A percentile compares a stretch with the other conserved stretches of the same genome.
phyloP scores from a whole-genome alignment of 2,329 filamentous ascomycete species.

The Fusarium siculi region DNA sequence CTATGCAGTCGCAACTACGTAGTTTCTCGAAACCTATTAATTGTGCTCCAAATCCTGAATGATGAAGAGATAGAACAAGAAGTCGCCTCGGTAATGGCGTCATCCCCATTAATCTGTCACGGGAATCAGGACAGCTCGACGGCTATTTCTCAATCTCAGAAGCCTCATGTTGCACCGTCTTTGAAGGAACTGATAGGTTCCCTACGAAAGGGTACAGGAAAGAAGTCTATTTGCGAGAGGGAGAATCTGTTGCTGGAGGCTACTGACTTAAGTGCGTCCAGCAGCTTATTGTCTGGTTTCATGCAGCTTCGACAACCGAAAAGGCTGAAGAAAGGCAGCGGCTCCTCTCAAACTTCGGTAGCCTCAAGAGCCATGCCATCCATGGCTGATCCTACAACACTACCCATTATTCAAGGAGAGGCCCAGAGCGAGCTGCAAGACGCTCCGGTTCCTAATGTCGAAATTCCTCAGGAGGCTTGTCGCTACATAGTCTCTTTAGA shows the following conservation, averaged over 20 bases:
- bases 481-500: constrained; percentile 63
- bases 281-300: constrained; percentile 46
- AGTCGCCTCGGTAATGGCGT: neutral
- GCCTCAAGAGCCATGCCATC: neutral
- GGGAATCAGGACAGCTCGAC: too few relatives aligned
- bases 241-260: constrained; percentile 20
- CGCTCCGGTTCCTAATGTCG: constrained; percentile 29
- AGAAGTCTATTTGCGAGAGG: neutral
- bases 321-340: constrained; percentile 18
- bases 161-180: neutral
- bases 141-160: neutral
- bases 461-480: constrained; percentile 25
- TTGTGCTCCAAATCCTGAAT: constrained; percentile 18
- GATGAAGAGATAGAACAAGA: constrained; percentile 43
- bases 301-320: constrained; percentile 48
- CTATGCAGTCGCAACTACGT: constrained; percentile 36
- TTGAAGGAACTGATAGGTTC: constrained; percentile 7
- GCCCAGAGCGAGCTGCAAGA: neutral
- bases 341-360: neutral
- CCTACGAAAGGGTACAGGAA: neutral
- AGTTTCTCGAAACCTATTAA: neutral
- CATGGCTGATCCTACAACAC: too few relatives aligned
- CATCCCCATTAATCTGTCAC: neutral
- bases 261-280: constrained; percentile 38
- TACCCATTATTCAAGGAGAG: neutral